phyloP scores from a whole-genome alignment of 371 early-diverging fungal genomes.

The Cokeromyces recurvatus region DNA sequence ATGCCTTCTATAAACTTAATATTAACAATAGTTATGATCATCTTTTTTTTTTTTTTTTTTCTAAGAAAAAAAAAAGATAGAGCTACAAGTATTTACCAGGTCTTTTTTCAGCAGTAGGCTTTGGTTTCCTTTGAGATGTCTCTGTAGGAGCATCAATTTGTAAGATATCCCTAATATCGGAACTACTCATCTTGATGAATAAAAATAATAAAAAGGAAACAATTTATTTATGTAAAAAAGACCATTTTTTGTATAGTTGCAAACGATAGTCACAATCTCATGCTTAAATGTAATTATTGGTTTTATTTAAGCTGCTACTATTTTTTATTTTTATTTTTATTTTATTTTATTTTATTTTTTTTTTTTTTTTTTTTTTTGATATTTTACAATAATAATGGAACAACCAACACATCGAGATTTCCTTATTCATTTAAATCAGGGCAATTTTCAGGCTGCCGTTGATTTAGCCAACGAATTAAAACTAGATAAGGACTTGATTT shows the following conservation, averaged over 20 bases:
- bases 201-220: no score
- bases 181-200: conserved; percentile 43
- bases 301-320: no score
- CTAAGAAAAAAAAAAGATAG: no score
- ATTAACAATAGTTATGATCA: neutral
- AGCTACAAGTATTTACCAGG: conserved; percentile 49
- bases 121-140: conserved; percentile 21
- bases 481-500: conserved; percentile 57
- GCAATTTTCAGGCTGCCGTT: conserved; percentile 64
- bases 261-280: no score
- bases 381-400: conserved; percentile 26
- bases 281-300: no score
- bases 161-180: conserved; percentile 66
- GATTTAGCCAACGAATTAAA: conserved; percentile 50
- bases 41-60: no score
- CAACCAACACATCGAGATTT: conserved; percentile 31
- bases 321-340: no score
- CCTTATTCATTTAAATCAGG: conserved; percentile 32
- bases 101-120: conserved; percentile 43
- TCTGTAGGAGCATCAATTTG: conserved; percentile 47
- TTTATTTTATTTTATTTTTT: no score
- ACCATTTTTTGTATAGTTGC: no score
- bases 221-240: no score
- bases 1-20: conserved; percentile 57
- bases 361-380: no score